phyloP scores from a whole-genome alignment of 2,329 filamentous ascomycete genomes.

The Talaromyces piceae region DNA sequence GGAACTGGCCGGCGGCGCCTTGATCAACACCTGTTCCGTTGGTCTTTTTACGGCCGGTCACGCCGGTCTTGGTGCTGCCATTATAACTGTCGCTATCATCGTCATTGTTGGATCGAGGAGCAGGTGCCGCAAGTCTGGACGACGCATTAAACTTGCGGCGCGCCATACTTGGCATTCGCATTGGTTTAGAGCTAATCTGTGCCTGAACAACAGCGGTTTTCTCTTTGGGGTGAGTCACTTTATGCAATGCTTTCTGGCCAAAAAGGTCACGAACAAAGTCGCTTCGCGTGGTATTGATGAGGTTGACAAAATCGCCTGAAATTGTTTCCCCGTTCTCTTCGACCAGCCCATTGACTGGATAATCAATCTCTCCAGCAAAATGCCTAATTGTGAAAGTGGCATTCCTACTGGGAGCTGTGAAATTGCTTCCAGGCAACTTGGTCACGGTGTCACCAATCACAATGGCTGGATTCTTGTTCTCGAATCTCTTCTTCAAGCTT shows the following conservation, averaged over 20 bases:
- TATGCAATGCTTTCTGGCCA: constrained; percentile 90
- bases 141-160: constrained; percentile 61
- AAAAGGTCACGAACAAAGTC: constrained; percentile 85
- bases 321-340: constrained; percentile 97
- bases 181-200: constrained; percentile 89
- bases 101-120: constrained; percentile 30
- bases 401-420: constrained; percentile 70
- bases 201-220: constrained; percentile 88
- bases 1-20: constrained; percentile 86
- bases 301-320: constrained; percentile 89
- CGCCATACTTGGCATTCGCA: constrained; percentile 87
- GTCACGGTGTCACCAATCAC: constrained; percentile 66
- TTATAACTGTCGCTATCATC: constrained; percentile 31
- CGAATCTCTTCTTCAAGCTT: constrained; percentile 83
- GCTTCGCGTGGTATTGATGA: constrained; percentile 81
- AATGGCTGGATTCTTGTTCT: constrained; percentile 89
- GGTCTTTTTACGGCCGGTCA: constrained; percentile 28
- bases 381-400: constrained; percentile 87
- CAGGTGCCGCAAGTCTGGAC: constrained; percentile 32
- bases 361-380: constrained; percentile 94
- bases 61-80: constrained; percentile 21
- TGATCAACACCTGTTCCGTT: constrained; percentile 49
- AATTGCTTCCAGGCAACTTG: constrained; percentile 80
- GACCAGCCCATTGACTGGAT: constrained; percentile 74
- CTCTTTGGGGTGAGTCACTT: constrained; percentile 87